Evolutionary conservation across 139 green algal genomes (phyloP), one percentile per base, ranked within the genome.

Genomic region (Deuterostichococcus epilithicus): DNA sequence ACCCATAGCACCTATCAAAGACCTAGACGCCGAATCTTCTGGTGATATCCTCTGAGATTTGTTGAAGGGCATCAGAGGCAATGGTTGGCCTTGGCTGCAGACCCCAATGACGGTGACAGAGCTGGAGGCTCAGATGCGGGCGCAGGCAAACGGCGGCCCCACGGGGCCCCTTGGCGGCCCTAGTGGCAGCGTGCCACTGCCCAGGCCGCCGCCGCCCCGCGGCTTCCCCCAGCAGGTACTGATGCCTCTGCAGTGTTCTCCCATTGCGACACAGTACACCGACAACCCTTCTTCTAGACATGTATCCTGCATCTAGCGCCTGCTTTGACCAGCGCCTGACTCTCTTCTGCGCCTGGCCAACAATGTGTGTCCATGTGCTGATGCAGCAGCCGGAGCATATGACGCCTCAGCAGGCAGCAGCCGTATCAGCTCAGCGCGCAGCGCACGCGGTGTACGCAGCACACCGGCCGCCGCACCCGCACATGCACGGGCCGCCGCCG

Each of bases 111-210:
- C 85, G 3, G 60, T 83, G 15, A 58, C 83, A 44, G 82, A 89
- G 70, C 73, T 89, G 33, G 85, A 89, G 63, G 79, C 82, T 13
- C 85, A 88, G 74, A 69, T 89, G 74, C 39, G 80, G 32, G 76
- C 67, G 52, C 52, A 63, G 52, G 52, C 52, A 20, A 13, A 63
- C 3, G 52, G 74, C 5, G 68, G 74, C 71, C 73, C 33, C 4
- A 26, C 78, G 13, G 8, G 13, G 58, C 47, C 78, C 6, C 36
- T 34, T 26, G 15, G n/a, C 1, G 37, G 45, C 74, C 15, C 18
- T 18, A 23, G 13, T 28, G 33, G 67, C 69, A 42, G 25, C 23
- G 22, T 47, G n/a, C 32, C 18, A 36, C 42, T 22, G 20, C 59
- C 47, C 45, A 30, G 30, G 30, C 39, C 39, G 63, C 15, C 45